Base-by-base conservation (phyloP, 2,329 filamentous ascomycete genomes). In the Ophiostoma novo-ulmi region DNA sequence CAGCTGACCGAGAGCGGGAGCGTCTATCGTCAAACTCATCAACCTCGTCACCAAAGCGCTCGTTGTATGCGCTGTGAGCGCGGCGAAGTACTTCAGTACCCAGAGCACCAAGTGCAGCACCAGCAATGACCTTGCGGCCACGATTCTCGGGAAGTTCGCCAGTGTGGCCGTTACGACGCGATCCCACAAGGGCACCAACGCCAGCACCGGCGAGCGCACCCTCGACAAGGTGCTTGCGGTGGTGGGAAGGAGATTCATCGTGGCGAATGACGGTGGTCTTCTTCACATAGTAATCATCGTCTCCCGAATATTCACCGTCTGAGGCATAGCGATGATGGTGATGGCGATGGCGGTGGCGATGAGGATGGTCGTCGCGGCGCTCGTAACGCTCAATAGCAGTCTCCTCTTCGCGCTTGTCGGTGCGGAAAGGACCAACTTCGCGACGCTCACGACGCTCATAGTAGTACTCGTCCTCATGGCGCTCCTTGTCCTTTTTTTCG, bases 171-270 rank as follows among this genome's bases (percentile, higher is more conserved):
- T 83, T 82, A 67, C 85, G 82, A 26, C 86, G 85, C 67, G 85
- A 85, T 20, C 84, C 81, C 6, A 88, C 78, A 2, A 89, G 78
- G n/a, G 87, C 88, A 13, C 85, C 84, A 8, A 88, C 78, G 67
- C 87, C 88, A 22, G 88, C 88, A 20, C 87, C 88, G 38, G 88
- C 88, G 20, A 89, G 80, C 11, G 87, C 88, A n/a, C 88, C 88
- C 75, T 88, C 87, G 31, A 87, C 87, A 5, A 90, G 77, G 74
- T 88, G 85, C 77, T 83, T 88, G 74, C 85, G 85, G 73, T 86
- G 83, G 68, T 82, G 67, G 13, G 75, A 84, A 14, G 80, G 79
- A 73, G 85, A 87, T 63, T 83, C 81, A 22, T 85, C 84, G 26
- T 83, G 82, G 22, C 81, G 83, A 44, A 85, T 79, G 61, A 71